These are phyloP conservation scores for Hanseniaspora uvarum DNA, from an alignment of 1,139 yeast species.

Conservation along the genomic window DNA sequence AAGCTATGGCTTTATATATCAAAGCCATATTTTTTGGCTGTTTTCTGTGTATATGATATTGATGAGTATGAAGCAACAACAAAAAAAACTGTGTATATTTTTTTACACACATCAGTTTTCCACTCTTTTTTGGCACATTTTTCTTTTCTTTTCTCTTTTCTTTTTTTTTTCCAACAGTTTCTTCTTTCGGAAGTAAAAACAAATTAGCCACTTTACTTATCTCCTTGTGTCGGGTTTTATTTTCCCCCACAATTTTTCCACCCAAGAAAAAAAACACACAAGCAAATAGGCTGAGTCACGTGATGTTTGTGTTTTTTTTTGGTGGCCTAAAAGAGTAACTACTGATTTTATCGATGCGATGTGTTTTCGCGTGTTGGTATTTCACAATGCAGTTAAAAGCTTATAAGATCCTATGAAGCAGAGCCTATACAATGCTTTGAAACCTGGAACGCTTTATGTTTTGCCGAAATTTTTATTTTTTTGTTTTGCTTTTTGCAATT, in stretches of 20 bases:
- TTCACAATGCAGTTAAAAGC: too few relatives aligned
- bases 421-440: too few relatives aligned
- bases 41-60: neutral
- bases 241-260: neutral
- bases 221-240: neutral
- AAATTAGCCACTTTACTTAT: neutral
- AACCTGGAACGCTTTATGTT: too few relatives aligned
- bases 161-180: neutral
- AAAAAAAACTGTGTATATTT: neutral
- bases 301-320: too few relatives aligned
- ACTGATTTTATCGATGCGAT: too few relatives aligned
- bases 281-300: neutral
- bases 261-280: neutral
- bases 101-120: neutral
- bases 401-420: too few relatives aligned
- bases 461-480: too few relatives aligned
- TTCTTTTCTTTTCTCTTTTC: neutral
- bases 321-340: too few relatives aligned
- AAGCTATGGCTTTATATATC: neutral
- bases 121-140: neutral
- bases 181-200: neutral
- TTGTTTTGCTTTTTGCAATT: too few relatives aligned
- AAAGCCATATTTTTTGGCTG: neutral
- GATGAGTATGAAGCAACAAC: neutral
- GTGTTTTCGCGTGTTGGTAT: too few relatives aligned